These are phyloP conservation scores for Mucor circinelloides DNA, from an alignment of 371 early-diverging fungal species.

Conservation along the genomic window DNA sequence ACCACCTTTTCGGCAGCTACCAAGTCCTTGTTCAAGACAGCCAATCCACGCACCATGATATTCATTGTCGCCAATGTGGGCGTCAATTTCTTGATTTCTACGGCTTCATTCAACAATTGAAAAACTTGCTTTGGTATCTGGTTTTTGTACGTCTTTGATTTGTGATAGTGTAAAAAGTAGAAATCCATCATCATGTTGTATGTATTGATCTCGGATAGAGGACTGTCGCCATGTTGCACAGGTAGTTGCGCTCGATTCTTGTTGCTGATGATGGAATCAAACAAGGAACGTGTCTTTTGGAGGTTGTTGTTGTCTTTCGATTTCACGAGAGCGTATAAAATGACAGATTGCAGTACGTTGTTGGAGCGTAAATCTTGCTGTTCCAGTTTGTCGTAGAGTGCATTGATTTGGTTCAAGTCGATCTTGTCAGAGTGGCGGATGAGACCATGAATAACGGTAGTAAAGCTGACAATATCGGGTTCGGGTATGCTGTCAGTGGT, in stretches of 20 bases:
- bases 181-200: slow-evolving; percentile 53
- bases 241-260: slow-evolving; percentile 8
- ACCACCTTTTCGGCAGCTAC: slow-evolving; percentile 35
- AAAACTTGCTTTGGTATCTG: slow-evolving; percentile 22
- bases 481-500: slow-evolving; percentile 29
- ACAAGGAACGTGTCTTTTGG: slow-evolving; percentile 16
- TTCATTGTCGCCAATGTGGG: slow-evolving; percentile 38
- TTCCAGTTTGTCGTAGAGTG: slow-evolving; percentile 29
- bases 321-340: slow-evolving; percentile 34
- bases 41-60: slow-evolving; percentile 44
- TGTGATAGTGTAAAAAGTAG: slow-evolving; percentile 38
- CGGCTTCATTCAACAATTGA: slow-evolving; percentile 28
- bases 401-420: slow-evolving; percentile 15
- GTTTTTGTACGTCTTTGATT: slow-evolving; percentile 10
- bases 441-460: slow-evolving; percentile 44
- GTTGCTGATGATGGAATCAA: slow-evolving; percentile 23
- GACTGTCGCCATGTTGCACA: slow-evolving; percentile 2
- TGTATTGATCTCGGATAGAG: slow-evolving; percentile 18
- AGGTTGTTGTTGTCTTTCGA: not conserved
- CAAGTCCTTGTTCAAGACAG: slow-evolving; percentile 34
- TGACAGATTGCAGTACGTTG: slow-evolving; percentile 29
- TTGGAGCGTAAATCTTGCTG: slow-evolving; percentile 21
- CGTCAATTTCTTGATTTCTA: slow-evolving; percentile 18
- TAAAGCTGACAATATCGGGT: slow-evolving; percentile 46
- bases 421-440: slow-evolving; percentile 10